Conservation (phyloP, 495 filamentous ascomycete genomes). For the Penicillium longicatenatum region DNA sequence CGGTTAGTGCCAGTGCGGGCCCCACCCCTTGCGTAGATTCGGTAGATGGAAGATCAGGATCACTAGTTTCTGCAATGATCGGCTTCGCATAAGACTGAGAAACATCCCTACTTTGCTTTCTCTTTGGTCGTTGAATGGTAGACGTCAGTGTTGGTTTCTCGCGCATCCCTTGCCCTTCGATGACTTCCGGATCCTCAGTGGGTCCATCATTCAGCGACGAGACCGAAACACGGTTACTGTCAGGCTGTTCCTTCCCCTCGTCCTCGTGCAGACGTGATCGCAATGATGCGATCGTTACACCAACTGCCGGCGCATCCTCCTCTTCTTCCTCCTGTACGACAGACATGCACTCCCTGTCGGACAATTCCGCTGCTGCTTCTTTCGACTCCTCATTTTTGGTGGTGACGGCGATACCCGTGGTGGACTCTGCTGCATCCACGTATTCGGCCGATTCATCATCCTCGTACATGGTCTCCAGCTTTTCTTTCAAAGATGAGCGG, state of each 20-base stretch:
- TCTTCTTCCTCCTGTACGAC: slow-evolving; percentile 31
- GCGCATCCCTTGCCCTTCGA: slow-evolving; percentile 40
- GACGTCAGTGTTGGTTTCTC: slow-evolving; percentile 37
- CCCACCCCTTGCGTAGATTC: slow-evolving; percentile 36
- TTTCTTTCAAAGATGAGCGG: slow-evolving; percentile 33
- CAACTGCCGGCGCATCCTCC: slow-evolving; percentile 17
- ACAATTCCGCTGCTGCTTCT: slow-evolving; percentile 13
- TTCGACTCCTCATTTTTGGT: slow-evolving; percentile 16
- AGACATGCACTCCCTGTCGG: slow-evolving; percentile 26
- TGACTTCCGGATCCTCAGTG: slow-evolving; percentile 31
- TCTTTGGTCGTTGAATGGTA: slow-evolving; percentile 35
- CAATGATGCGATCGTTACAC: slow-evolving; percentile 27
- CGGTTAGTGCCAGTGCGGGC: slow-evolving; percentile 26
- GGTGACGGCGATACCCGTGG: slow-evolving; percentile 27
- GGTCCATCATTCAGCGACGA: slow-evolving; percentile 27
- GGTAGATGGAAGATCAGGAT: slow-evolving; percentile 19
- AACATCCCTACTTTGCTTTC: slow-evolving; percentile 35
- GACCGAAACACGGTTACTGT: slow-evolving; percentile 24
- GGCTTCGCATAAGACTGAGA: slow-evolving; percentile 28
- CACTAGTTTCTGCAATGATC: slow-evolving; percentile 30
- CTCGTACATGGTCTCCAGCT: slow-evolving; percentile 48
- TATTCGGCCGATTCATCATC: slow-evolving; percentile 38
- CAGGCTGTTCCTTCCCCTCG: slow-evolving; percentile 24
- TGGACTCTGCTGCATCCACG: slow-evolving; percentile 29
- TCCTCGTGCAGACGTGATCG: slow-evolving; percentile 21